Base-by-base conservation (phyloP, 768 basidiomycete genomes). In the Tulasnella sp. region DNA sequence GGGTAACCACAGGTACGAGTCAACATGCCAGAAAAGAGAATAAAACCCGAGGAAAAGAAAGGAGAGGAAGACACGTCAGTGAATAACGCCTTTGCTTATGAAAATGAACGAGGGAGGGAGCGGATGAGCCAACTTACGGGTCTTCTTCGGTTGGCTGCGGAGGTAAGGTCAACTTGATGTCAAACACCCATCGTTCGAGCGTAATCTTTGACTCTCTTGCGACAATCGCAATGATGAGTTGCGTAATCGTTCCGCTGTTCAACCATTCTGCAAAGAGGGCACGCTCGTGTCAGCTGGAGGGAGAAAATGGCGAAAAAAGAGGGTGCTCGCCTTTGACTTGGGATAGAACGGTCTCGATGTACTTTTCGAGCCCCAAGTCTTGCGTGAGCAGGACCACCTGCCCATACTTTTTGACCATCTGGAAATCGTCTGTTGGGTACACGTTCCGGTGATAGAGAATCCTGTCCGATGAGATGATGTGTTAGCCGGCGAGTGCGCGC, bases 371-470 rank as follows among this genome's bases (percentile, higher is more conserved):
- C 4, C 93, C 93, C 72, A 96, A 91, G 82, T 99, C 97, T 82
- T 96, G 93, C 0, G 97, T 98, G 9, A 98, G 93, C 36, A 99
- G 89, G 76, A 99, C 94, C 0, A 95, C 96, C 84, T 99, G 92
- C 0, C 98, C 97, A 82, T 98, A 99, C 85, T 99, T 99, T 86
- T 99, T 99, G 80, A 99, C 97, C 95, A 98, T 97, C 84, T 95
- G 93, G 85, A 99, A 99, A 87, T 99, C 98, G 85, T 99, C 98
- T 0, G 95, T 92, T 2, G 98, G 98, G 85, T 99, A 99, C 27
- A 99, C 94, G 79, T 95, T 96, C 68, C 98, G 90, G 86, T 99
- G 97, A 86, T 97, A 99, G 77, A 99, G 87, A 83, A 99, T 97
- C 21, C 96, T 98, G 84, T 71, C n/a, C 8, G 44, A 52, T n/a